Evolutionary conservation across 2,329 filamentous ascomycete species (phyloP).

Genomic region (Aplosporella prunicola): DNA sequence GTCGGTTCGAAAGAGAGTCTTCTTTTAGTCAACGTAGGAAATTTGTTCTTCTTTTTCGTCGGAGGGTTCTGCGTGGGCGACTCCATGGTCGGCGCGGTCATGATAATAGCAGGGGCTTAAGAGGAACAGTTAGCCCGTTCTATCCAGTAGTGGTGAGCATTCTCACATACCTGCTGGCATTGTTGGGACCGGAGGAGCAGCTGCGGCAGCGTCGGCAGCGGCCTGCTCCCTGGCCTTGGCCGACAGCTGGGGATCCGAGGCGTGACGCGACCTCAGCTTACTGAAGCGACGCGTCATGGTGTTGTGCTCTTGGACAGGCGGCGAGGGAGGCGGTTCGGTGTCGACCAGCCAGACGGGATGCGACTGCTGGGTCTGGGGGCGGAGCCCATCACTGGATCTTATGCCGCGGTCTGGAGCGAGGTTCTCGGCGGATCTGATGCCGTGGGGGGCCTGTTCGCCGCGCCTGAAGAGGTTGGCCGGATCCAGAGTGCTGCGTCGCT

Average conservation of each 20-base stretch:
- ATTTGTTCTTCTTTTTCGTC: conserved; percentile 22
- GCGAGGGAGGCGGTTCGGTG: conserved; percentile 20
- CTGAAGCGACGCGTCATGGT: conserved; percentile 46
- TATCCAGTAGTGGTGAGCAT: neutral
- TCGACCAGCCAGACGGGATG: conserved; percentile 19
- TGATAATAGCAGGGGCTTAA: conserved; percentile 64
- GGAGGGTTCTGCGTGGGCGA: conserved; percentile 12
- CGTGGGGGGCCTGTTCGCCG: conserved; percentile 19
- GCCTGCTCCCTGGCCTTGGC: conserved; percentile 61
- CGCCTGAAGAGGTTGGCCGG: conserved; percentile 28
- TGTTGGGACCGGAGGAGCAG: conserved; percentile 40
- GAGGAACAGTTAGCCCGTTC: no score
- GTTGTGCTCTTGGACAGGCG: conserved; percentile 25
- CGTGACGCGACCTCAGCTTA: conserved; percentile 78
- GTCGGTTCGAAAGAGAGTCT: conserved; percentile 29
- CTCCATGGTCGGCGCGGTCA: conserved; percentile 69
- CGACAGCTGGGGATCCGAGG: conserved; percentile 83
- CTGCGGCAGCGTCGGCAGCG: conserved; percentile 34
- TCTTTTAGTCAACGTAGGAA: conserved; percentile 27
- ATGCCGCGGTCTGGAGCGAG: conserved; percentile 17
- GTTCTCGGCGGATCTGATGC: conserved; percentile 20
- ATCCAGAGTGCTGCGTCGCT: conserved; percentile 36
- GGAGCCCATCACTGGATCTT: conserved; percentile 26
- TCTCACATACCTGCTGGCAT: conserved; percentile 26
- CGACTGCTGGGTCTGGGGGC: conserved; percentile 16